Base-by-base conservation (phyloP, 495 filamentous ascomycete genomes). In the Viridothelium virens region DNA sequence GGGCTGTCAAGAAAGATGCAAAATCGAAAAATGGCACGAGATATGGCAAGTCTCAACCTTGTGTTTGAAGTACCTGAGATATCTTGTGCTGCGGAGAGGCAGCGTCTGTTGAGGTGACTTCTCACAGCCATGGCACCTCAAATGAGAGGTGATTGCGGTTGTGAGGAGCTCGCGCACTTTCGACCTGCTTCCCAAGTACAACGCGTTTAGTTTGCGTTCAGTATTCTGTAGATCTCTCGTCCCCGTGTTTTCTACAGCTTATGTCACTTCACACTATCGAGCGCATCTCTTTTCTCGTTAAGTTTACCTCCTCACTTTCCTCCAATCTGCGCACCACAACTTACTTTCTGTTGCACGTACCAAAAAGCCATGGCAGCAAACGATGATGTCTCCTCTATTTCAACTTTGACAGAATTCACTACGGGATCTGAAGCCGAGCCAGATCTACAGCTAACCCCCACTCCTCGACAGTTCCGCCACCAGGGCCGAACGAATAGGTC, bases 401-500 rank as follows among this genome's bases (percentile, higher is more conserved):
- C 53, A 36, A 59, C 53, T 36, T 36, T 59, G 53, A 59, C 53
- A 4, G 53, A 59, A 5, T 59, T 59, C 53, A 59, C 53, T 34
- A 34, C 53, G 6, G 53, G 36, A 36, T 59, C 53, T 18, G 53
- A 59, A 59, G 7, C 33, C 18, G 25, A 59, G 53, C 14, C 53
- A 9, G 31, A 33, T 7, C 31, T 14, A 2, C 2, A 33, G 53
- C 53, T 59, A 59, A 59, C 53, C 33, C 10, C 36, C 18, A 34
- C 53, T 33, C 31, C 53, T 36, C 25, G 53, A 59, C 65, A 85
- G 86, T 68, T 85, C 79, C 72, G 86, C 80, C 68, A 83, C 82
- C 72, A 89, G 85, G 67, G 86, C 89, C 71, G 75, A 16, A 72
- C 74, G 69, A 87, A 87, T 64, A 84, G 89, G 71, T 88, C 87